Evolutionary conservation across 2,329 filamentous ascomycete species (phyloP), one percentile per base, ranked within the genome.

Genomic region (Neurospora sp.): DNA sequence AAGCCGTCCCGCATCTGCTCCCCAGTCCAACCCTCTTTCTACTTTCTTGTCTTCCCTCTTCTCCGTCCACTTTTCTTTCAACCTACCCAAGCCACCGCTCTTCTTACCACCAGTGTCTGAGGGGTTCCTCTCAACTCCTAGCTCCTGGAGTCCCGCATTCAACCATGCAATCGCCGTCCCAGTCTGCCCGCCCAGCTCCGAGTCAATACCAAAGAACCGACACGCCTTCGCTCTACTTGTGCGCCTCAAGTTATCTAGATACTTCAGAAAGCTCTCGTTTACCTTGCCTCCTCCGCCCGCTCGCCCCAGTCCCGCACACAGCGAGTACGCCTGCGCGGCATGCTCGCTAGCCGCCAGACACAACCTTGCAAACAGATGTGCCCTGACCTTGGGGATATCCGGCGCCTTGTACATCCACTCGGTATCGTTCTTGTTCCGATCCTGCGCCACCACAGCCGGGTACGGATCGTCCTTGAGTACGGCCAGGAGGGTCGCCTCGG

Each of bases 361-460:
- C 8, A 98, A 83, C 0, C 95, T 86, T 1, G 93, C 93, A 77
- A 96, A 96, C 1, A 99, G 84, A 76, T 96, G 90, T 8, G 93
- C 93, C 66, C 95, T 89, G 19, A 97, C 93, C 77, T 95, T 94
- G 38, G 93, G 91, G 67, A 97, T 92, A 67, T 93, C 89, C 0
- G 95, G 93, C 0, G 93, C 87, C 76, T 91, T 92, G 79, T 96
- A 96, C 93, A 98, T 98, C 95, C 95, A 99, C 74, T 98, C 95
- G 72, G 87, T 93, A 79, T 94, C 93, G 74, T 90, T 89, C 68
- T 90, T 88, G 77, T 97, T 96, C 66, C 94, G 87, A 70, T 90
- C 88, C 76, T 97, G 92, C 0, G 93, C 89, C 2, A 97, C 90
- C 6, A 90, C 87, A 1, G 91, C 89, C 1, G 95, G 91, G 77